Base-by-base conservation (phyloP, 1,139 yeast species). In the Pichia sp. region DNA sequence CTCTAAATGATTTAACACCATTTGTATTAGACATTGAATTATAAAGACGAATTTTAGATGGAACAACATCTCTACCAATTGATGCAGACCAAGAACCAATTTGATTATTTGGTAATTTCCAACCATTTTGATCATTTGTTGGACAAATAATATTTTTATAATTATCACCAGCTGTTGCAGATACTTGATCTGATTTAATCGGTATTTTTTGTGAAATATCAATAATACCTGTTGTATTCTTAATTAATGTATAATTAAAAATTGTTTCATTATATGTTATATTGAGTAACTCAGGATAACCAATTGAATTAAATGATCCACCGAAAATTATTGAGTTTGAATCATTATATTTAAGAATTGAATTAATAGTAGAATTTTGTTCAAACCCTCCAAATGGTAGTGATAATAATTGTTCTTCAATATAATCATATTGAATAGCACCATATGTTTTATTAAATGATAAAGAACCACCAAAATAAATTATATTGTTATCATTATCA, bases 381-480 rank as follows among this genome's bases (percentile, higher is more conserved):
- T 83, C 83, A 63, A 92, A 89, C 0, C 98, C 98, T 38, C 76
- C 76, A 67, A 92, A 92, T 1, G 86, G 82, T 1, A 87, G 72
- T 8, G 76, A 66, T 2, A 62, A 51, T 39, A 86, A 67, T 2
- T 67, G 45, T 27, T 71, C 60, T 3, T 76, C 59, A 0, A 74
- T 57, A n/a, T 69, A 62, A 62, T 86, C 75, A 72, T 87, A 90
- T 8, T 81, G 67, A 9, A 87, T 83, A 0, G 79, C 85, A 45
- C 92, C 86, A 53, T 75, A 67, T 0, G 85, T 73, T 39, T 72
- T 66, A 35, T 69, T 54, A 59, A 66, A 83, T 18, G 73, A 65
- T 58, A 92, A 79, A 52, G 78, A 72, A 31, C 98, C 98, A 9
- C 97, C 98, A 46, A 87, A 74, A 61, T 86, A 89, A 0, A 89